phyloP scores from a whole-genome alignment of 345 rosid species.

The Garcia nutans region DNA sequence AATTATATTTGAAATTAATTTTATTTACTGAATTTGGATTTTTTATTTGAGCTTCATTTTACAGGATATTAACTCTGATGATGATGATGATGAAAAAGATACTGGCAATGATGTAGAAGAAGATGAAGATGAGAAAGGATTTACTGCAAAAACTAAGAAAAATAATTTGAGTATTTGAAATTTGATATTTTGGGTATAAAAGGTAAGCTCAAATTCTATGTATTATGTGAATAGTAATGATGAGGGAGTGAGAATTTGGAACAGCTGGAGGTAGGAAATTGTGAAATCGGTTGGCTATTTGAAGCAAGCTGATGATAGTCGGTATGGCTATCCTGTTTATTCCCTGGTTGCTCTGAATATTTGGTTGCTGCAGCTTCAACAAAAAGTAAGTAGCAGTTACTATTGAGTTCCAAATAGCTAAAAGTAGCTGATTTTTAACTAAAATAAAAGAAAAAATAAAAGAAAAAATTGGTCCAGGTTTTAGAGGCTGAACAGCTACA shows the following conservation, averaged over 20 bases:
- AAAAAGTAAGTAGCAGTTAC: not conserved
- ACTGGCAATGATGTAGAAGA: slow-evolving; percentile 37
- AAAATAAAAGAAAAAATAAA: not conserved
- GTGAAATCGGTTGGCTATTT: too few relatives aligned
- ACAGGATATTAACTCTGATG: slow-evolving; percentile 23
- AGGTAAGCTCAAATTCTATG: not conserved
- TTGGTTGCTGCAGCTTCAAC: too few relatives aligned
- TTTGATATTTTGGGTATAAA: too few relatives aligned
- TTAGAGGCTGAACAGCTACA: too few relatives aligned
- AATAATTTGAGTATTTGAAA: not conserved
- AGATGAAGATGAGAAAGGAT: slow-evolving; percentile 42
- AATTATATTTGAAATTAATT: not conserved
- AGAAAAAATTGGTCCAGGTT: not conserved
- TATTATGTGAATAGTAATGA: not conserved
- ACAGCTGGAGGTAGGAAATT: too few relatives aligned
- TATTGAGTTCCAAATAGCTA: not conserved
- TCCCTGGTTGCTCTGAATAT: too few relatives aligned
- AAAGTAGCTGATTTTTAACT: not conserved
- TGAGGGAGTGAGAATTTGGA: too few relatives aligned
- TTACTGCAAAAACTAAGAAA: slow-evolving; percentile 59
- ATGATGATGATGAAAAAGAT: slow-evolving; percentile 49
- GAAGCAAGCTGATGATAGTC: too few relatives aligned
- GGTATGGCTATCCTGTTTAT: too few relatives aligned
- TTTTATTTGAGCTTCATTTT: not conserved
- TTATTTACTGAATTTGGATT: not conserved